Evolutionary conservation across 2,329 filamentous ascomycete genomes (phyloP).

Genomic region (Penicillium sp.): DNA sequence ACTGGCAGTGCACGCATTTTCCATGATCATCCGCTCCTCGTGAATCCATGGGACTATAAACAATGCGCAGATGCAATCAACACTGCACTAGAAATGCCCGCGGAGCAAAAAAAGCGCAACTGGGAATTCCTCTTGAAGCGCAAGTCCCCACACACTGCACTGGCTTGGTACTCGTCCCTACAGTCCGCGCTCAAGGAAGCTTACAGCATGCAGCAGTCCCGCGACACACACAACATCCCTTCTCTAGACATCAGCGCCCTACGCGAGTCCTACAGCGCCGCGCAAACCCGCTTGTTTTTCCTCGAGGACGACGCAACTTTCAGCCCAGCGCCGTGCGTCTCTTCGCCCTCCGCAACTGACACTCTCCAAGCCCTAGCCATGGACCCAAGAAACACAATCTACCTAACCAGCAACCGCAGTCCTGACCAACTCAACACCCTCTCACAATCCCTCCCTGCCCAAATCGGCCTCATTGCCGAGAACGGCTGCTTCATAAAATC

Average conservation of each 20-base stretch:
- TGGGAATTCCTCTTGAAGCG: conserved; percentile 68
- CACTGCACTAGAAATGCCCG: conserved; percentile 71
- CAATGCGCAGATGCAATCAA: conserved; percentile 81
- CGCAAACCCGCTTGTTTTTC: conserved; percentile 70
- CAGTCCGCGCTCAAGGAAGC: conserved; percentile 63
- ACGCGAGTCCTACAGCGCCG: conserved; percentile 58
- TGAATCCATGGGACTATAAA: conserved; percentile 93
- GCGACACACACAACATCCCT: conserved; percentile 74
- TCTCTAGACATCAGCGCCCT: conserved; percentile 65
- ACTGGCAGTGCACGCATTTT: conserved; percentile 86
- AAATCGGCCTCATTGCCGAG: conserved; percentile 81
- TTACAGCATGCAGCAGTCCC: conserved; percentile 71
- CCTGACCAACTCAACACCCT: conserved; percentile 79
- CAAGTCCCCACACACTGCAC: conserved; percentile 72
- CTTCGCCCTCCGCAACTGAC: conserved; percentile 69
- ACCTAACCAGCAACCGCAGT: conserved; percentile 80
- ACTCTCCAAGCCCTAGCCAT: conserved; percentile 69
- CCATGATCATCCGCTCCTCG: conserved; percentile 67
- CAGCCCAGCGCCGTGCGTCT: conserved; percentile 69
- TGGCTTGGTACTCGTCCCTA: conserved; percentile 73
- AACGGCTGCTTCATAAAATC: conserved; percentile 77
- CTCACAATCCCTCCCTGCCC: conserved; percentile 61
- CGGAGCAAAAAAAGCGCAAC: conserved; percentile 64
- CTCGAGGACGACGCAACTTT: conserved; percentile 87
- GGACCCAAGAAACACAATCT: conserved; percentile 75